Base-by-base conservation (phyloP, 805 yeast species). In the Wickerhamomyces subpelliculosus region DNA sequence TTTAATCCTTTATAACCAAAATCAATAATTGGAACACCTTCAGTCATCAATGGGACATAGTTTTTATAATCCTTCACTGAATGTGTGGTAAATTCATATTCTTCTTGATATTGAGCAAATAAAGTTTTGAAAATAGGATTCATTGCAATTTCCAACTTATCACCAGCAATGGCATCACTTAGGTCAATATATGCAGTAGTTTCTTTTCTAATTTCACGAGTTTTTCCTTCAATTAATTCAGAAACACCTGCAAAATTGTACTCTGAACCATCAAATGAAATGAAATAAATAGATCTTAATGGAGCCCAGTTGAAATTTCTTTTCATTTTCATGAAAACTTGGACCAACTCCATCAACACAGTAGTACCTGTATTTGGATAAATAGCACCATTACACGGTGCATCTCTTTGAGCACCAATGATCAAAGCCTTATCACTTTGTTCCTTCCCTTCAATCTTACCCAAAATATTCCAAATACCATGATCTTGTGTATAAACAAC, bases 221-320 rank as follows among this genome's bases (percentile, higher is more conserved):
- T 56, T 40, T 72, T 70, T 27, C 67, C 62, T 47, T 82, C 84
- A 7, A 80, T 68, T 72, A 89, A 78, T 51, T 83, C 90, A 0
- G 88, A 70, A n/a, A 85, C 70, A 0, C 97, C 97, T 0, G 93
- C 95, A 47, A 70, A 63, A 54, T 88, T 88, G 51, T 82, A 87
- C 43, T 80, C 78, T 0, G 83, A 65, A 1, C 84, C 96, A 50
- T 89, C 95, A 65, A 84, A 87, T 1, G 95, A 84, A 0, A 78
- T 76, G 61, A 89, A 88, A 52, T 81, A 80, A 12, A 89, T 79
- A 4, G 89, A 70, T 56, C 97, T 72, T 28, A 87, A 58, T 0
- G 97, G 97, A 33, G 68, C 65, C 97, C 97, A 89, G 42, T 79
- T 76, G 48, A 70, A 72, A 27, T 78, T 67, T 37, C 75, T 67